Evolutionary conservation across 768 basidiomycete genomes (phyloP), one percentile per base, ranked within the genome.

Genomic region (Suillus occidentalis): DNA sequence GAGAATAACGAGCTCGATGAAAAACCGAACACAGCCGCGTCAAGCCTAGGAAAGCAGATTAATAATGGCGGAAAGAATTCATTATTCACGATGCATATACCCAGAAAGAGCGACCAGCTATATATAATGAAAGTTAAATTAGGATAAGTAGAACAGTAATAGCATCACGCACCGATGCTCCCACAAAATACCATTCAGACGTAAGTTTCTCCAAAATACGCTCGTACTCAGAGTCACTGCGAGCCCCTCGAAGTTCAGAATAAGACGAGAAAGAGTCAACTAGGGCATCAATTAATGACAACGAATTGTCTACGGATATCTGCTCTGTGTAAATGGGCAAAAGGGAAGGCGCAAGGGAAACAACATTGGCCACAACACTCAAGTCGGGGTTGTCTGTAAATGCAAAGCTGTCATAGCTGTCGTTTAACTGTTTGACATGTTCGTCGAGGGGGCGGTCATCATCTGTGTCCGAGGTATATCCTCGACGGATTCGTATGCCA

Each of bases 11-110:
- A 78, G 60, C 77, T 84, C 0, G 83, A 78, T 0, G 84, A 81
- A 65, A 91, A 86, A 2, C 89, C 84, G 50, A 91, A 90, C 2
- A 91, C 84, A 3, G 85, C 85, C 0, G 87, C 85, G 71, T 80
- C 77, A 28, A 84, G 72, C 16, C 79, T 81, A 49, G 43, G 58
- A 22, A 13, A 20, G 39, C 28, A 16, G 12, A 59, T 42, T 5
- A 25, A 20, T 42, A 8, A 49, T 72, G 20, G 71, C 59, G 14
- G 8, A 49, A 65, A 18, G 10, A 42, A 37, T 47, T 8, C 25
- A 36, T 53, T 9, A 20, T 22, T 20, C 57, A 37, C 40, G 16
- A 53, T 22, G 28, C 22, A 73, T 82, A 62, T 75, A 86, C 86
- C 84, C 87, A 39, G 88, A 81, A 18, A 90, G 70, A 1, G 86